A percentile compares a stretch with the other conserved stretches of the same genome.
Conservation (phyloP, 2,329 filamentous ascomycete species). For the Aspergillus costaricaensis region DNA sequence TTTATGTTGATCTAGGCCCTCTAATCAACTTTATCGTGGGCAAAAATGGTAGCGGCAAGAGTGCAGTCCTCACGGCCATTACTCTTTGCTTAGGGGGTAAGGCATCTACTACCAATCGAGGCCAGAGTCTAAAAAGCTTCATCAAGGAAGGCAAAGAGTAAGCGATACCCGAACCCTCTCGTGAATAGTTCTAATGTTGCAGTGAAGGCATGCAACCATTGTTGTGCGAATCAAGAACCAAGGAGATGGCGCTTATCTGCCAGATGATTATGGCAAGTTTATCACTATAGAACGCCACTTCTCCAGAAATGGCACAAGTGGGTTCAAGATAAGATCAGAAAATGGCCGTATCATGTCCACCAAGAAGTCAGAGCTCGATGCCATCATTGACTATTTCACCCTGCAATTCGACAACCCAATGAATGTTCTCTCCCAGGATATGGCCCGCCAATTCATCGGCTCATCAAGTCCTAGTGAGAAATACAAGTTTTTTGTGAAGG, state of each 20-base stretch:
- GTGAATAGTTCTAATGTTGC: constrained; percentile 11
- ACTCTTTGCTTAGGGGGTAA: constrained; percentile 95
- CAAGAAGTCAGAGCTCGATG: constrained; percentile 83
- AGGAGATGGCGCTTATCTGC: constrained; percentile 80
- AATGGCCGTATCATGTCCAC: constrained; percentile 72
- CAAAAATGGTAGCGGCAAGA: constrained; percentile 97
- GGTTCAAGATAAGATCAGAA: constrained; percentile 83
- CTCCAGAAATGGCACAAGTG: constrained; percentile 69
- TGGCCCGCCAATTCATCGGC: constrained; percentile 89
- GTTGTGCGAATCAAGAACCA: constrained; percentile 88
- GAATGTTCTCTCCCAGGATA: constrained; percentile 93
- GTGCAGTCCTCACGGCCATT: constrained; percentile 88
- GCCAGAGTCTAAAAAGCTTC: constrained; percentile 82
- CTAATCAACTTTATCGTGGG: constrained; percentile 98
- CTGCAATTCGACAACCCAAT: constrained; percentile 96
- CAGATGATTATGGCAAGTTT: constrained; percentile 75
- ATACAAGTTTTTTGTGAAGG: constrained; percentile 94
- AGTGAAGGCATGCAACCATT: constrained; percentile 58
- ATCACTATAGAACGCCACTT: constrained; percentile 94
- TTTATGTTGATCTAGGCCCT: constrained; percentile 83
- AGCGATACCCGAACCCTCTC: constrained; percentile 33
- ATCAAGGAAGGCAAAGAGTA: constrained; percentile 85
- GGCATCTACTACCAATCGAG: constrained; percentile 88
- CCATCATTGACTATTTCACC: constrained; percentile 89
- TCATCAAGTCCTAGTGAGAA: constrained; percentile 79